A percentile compares a stretch with the other conserved stretches of the same genome.
Conservation (phyloP, 306 rosid genomes). For the Oemleria cerasiformis region DNA sequence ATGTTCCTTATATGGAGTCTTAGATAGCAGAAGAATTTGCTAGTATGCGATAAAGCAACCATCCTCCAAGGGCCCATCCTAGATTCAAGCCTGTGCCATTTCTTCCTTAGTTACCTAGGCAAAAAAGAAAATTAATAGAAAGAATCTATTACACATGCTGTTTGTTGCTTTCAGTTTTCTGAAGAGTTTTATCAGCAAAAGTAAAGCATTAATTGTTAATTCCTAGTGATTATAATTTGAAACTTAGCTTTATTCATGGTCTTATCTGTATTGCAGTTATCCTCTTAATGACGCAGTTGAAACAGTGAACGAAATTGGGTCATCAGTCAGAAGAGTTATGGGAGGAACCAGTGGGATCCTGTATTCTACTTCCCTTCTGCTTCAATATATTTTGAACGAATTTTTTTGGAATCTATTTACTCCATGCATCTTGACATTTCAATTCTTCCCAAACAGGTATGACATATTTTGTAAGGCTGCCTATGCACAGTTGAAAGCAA, state of each 20-base stretch:
- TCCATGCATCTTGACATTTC: neutral
- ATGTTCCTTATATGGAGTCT: too few relatives aligned
- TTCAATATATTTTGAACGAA: conserved; percentile 9
- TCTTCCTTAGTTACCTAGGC: neutral
- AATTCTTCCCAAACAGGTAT: conserved; percentile 44
- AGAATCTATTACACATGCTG: neutral
- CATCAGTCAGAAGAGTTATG: conserved; percentile 78
- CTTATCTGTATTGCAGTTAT: conserved; percentile 58
- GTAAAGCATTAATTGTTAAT: conserved; percentile 8
- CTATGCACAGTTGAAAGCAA: conserved; percentile 55
- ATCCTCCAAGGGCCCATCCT: neutral
- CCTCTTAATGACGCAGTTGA: conserved; percentile 92
- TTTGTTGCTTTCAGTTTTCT: neutral
- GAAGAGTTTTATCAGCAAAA: neutral
- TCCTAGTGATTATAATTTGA: conserved; percentile 19
- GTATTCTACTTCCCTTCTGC: conserved; percentile 47
- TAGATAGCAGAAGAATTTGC: too few relatives aligned
- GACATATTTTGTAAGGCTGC: conserved; percentile 81
- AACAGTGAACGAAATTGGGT: conserved; percentile 79
- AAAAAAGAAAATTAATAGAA: neutral
- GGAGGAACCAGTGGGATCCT: conserved; percentile 97
- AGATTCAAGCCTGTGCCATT: neutral
- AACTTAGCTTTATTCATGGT: conserved; percentile 18
- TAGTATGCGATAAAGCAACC: too few relatives aligned
- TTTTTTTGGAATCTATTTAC: neutral